Evolutionary conservation across 2,329 filamentous ascomycete genomes (phyloP), one percentile per base, ranked within the genome.

Genomic region (Aureobasidium sp.): DNA sequence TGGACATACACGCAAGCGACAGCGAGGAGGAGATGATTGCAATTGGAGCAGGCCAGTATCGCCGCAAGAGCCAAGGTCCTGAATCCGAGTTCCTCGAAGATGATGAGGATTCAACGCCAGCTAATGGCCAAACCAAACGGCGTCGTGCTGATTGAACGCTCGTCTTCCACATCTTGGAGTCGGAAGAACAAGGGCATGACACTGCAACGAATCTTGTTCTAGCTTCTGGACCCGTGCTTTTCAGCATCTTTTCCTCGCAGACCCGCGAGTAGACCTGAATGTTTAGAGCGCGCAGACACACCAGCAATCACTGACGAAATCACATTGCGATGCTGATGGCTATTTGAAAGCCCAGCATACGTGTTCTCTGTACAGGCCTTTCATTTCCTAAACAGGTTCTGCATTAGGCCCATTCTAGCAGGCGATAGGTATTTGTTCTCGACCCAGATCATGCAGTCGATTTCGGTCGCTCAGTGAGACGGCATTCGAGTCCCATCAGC

Each of bases 1-100:
- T 96, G 64, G 90, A 96, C 70, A 83, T 97, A 47, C 90, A 91
- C 50, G 91, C 95, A 68, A 96, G 90, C 67, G 94, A 97, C 69
- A 96, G 90, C 69, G 94, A 96, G 69, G 94, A 99, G 68, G 95
- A 99, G 69, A 81, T 86, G 53, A 76, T 87, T 37, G 80, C 82
- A 37, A 78, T 86, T 57, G 84, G 84, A 0, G 81, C 83, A 0
- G 93, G 93, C 11, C 95, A 94, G 49, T 93, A 95, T 81, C 82
- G 93, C 65, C 83, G 91, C 62, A 88, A 91, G 70, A 96, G 90
- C 70, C 85, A 90, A 11, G 89, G 89, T 1, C 86, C 88, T 60
- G 83, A 83, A 51, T 80, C 86, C 65, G 85, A 87, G 63, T 85
- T 84, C 65, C 84, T 85, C 67, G 82, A 84, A 61, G 77, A 74